These are phyloP conservation scores for Colletotrichum lindemuthianum DNA, from an alignment of 2,329 filamentous ascomycete genomes.

Conservation along the genomic window DNA sequence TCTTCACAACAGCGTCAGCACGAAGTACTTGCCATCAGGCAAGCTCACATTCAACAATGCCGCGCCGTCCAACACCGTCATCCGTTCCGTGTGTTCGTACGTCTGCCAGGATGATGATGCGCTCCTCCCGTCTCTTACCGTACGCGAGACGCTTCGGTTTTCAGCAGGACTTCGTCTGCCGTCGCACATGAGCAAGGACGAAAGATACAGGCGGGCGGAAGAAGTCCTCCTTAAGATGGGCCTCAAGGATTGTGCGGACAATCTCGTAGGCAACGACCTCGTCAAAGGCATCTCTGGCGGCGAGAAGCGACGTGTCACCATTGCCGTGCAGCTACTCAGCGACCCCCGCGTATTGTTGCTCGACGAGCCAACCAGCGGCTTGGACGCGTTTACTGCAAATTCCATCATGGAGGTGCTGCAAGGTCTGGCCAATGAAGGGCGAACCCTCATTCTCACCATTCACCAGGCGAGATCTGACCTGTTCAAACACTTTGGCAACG, in stretches of 20 bases:
- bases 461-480: constrained; percentile 81
- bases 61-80: constrained; percentile 72
- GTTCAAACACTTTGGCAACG: constrained; percentile 76
- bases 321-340: constrained; percentile 81
- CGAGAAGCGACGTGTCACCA: constrained; percentile 81
- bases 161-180: constrained; percentile 78
- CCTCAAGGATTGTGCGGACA: constrained; percentile 81
- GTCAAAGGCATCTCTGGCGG: constrained; percentile 84
- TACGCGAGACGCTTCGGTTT: constrained; percentile 78
- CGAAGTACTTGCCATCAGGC: constrained; percentile 70
- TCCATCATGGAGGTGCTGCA: constrained; percentile 81
- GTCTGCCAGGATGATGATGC: constrained; percentile 84
- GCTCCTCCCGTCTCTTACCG: constrained; percentile 77
- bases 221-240: constrained; percentile 80
- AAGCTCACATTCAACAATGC: constrained; percentile 77
- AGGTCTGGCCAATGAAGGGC: constrained; percentile 76
- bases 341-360: constrained; percentile 78
- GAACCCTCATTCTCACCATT: constrained; percentile 80
- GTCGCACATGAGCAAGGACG: constrained; percentile 72
- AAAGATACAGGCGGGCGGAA: constrained; percentile 75
- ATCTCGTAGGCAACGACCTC: constrained; percentile 75
- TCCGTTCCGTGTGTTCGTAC: constrained; percentile 78
- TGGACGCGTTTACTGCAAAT: constrained; percentile 81
- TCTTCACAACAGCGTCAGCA: constrained; percentile 69
- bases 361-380: constrained; percentile 80